A percentile compares a stretch with the other conserved stretches of the same genome.
These are phyloP conservation scores for Marasmius oreades DNA, from an alignment of 1,284 basidiomycete genomes.

Conservation along the genomic window DNA sequence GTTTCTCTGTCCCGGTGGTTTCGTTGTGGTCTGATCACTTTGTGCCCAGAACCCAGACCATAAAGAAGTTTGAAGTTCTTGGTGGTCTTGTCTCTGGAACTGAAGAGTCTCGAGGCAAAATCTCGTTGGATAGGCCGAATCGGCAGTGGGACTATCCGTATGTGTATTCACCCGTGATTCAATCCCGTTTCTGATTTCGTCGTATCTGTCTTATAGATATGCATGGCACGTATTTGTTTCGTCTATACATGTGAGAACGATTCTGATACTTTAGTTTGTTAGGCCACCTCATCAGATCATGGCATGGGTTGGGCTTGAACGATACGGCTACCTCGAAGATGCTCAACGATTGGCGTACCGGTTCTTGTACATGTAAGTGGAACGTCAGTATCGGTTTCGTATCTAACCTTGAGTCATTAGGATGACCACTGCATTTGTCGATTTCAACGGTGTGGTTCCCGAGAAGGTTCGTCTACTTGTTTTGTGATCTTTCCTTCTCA, in stretches of 20 bases:
- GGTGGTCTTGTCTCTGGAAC: constrained; percentile 97
- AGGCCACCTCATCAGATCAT: constrained; percentile 98
- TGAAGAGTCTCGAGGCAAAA: constrained; percentile 93
- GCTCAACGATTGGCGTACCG: constrained; percentile 92
- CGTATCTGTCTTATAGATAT: constrained; percentile 40
- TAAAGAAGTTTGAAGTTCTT: constrained; percentile 94
- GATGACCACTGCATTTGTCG: constrained; percentile 91
- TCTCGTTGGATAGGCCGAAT: constrained; percentile 95
- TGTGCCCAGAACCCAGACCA: constrained; percentile 62
- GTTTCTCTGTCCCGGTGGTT: constrained; percentile 23
- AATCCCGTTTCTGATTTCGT: background rate
- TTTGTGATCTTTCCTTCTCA: constrained; percentile 7
- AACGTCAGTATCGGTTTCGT: background rate
- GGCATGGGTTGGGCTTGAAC: constrained; percentile 95
- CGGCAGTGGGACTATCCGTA: constrained; percentile 96
- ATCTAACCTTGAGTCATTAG: constrained; percentile 31
- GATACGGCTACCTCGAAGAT: constrained; percentile 94
- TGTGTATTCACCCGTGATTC: constrained; percentile 27
- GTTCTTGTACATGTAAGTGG: constrained; percentile 89
- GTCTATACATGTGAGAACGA: background rate
- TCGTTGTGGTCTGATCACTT: constrained; percentile 12
- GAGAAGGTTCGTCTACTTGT: constrained; percentile 69
- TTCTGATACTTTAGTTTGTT: constrained; percentile 10
- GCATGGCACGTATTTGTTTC: constrained; percentile 47
- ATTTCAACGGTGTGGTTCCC: constrained; percentile 96